phyloP scores from a whole-genome alignment of 768 basidiomycete genomes.

The Mycena filopes region DNA sequence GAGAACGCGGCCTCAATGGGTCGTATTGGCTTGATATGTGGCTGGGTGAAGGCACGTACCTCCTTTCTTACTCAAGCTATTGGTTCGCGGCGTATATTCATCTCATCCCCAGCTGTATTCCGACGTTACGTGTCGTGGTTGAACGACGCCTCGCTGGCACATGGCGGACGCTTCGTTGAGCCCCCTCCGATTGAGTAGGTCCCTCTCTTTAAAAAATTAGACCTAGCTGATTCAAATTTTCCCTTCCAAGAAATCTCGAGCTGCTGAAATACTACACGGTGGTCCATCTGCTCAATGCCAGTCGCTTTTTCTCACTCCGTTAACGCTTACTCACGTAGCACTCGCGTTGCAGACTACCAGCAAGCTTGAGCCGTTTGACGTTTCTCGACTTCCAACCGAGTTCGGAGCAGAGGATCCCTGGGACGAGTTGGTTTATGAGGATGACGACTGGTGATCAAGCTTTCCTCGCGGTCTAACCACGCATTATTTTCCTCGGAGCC shows the following conservation, averaged over 20 bases:
- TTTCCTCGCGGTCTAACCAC: no score
- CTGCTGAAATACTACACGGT: conserved; percentile 18
- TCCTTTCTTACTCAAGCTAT: not conserved
- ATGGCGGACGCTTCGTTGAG: conserved; percentile 24
- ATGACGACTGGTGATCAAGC: conserved; percentile 76
- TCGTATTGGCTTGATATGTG: conserved; percentile 14
- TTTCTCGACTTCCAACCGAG: conserved; percentile 5
- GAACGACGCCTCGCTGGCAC: conserved; percentile 20
- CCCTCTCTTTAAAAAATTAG: no score
- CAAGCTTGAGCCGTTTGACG: not conserved
- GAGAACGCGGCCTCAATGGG: not conserved
- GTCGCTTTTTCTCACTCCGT: not conserved
- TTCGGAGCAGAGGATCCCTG: conserved; percentile 3
- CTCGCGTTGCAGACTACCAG: conserved; percentile 10
- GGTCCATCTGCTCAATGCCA: conserved; percentile 18
- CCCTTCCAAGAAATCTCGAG: conserved; percentile 1
- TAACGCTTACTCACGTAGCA: no score
- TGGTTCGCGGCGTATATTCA: not conserved
- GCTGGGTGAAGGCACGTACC: conserved; percentile 14
- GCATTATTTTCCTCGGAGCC: no score
- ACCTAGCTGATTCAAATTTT: not conserved
- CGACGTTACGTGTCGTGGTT: conserved; percentile 22
- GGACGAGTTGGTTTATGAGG: conserved; percentile 12
- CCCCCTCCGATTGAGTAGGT: conserved; percentile 22
- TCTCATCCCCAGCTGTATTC: not conserved